These are phyloP conservation scores for Vachellia pachyceras DNA, from an alignment of 306 rosid species.

Conservation along the genomic window DNA sequence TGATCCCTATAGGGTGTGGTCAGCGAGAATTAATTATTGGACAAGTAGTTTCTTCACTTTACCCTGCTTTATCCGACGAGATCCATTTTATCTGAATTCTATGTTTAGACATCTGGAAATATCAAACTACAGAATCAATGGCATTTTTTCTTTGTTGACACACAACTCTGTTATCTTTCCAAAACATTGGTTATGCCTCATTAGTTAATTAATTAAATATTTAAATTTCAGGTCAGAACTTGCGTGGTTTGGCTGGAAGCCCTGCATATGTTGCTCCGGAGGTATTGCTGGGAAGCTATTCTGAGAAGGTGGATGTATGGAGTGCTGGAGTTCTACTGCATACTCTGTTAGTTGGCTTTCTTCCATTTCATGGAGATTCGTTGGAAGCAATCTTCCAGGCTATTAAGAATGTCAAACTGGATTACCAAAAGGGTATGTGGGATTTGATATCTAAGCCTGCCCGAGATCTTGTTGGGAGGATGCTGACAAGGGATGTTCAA, in stretches of 20 bases:
- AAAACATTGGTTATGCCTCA: slow-evolving; percentile 32
- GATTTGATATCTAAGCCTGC: slow-evolving; percentile 87
- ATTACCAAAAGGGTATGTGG: slow-evolving; percentile 85
- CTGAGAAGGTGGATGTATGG: slow-evolving; percentile 97
- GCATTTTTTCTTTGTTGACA: slow-evolving; percentile 1
- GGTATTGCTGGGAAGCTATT: slow-evolving; percentile 76
- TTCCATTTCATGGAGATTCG: slow-evolving; percentile 92
- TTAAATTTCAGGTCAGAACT: slow-evolving; percentile 74
- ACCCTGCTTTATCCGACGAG: slow-evolving; percentile 8
- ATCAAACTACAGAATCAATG: slow-evolving; percentile 14
- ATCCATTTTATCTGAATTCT: not conserved
- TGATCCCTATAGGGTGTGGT: no score
- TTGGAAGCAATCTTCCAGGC: slow-evolving; percentile 94
- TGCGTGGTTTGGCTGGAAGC: slow-evolving; percentile 98
- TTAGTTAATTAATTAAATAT: slow-evolving; percentile 23
- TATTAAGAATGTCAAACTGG: slow-evolving; percentile 71
- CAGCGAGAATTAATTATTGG: no score
- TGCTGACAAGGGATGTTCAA: slow-evolving; percentile 90
- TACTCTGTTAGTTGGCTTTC: slow-evolving; percentile 79
- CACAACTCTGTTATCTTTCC: slow-evolving; percentile 17
- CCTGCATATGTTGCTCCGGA: slow-evolving; percentile 99
- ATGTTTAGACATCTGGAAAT: slow-evolving; percentile 11
- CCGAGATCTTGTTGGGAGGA: slow-evolving; percentile 87
- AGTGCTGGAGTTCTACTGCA: slow-evolving; percentile 98
- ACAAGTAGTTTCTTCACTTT: not conserved